These are phyloP conservation scores for Erythrophleum ivorense DNA, from an alignment of 331 rosid species.

Conservation along the genomic window DNA sequence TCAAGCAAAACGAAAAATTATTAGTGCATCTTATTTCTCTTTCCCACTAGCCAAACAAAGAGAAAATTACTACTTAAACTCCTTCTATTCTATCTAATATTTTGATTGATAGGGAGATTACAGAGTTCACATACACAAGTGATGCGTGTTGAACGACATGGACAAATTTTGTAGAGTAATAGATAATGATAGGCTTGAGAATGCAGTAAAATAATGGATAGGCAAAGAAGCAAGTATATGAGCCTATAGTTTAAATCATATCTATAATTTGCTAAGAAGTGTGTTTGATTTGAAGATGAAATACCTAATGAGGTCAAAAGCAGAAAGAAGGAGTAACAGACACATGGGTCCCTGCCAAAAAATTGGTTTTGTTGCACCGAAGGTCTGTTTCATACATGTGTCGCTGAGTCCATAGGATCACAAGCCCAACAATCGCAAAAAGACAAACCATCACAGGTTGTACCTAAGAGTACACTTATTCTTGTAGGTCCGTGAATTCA, in stretches of 20 bases:
- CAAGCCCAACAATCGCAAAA: slow-evolving; percentile 46
- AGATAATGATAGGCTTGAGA: neutral
- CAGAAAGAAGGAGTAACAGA: slow-evolving; percentile 34
- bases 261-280: neutral
- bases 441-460: slow-evolving; percentile 51
- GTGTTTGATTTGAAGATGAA: slow-evolving; percentile 31
- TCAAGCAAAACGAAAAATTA: neutral
- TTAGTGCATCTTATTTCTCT: too few species aligned
- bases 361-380: slow-evolving; percentile 33
- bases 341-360: slow-evolving; percentile 57
- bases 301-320: slow-evolving; percentile 41
- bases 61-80: neutral
- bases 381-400: slow-evolving; percentile 37
- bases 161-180: neutral
- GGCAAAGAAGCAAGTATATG: neutral
- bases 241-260: neutral
- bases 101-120: slow-evolving; percentile 1
- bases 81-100: neutral
- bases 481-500: slow-evolving; percentile 55
- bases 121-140: neutral
- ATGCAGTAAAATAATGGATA: neutral
- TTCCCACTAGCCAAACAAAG: neutral
- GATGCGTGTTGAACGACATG: slow-evolving; percentile 3
- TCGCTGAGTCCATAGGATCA: slow-evolving; percentile 43
- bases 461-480: slow-evolving; percentile 53